A percentile compares a stretch with the other conserved stretches of the same genome.
Evolutionary conservation across 129 eudicot genomes (phyloP).

Genomic region (Deinandra increscens): DNA sequence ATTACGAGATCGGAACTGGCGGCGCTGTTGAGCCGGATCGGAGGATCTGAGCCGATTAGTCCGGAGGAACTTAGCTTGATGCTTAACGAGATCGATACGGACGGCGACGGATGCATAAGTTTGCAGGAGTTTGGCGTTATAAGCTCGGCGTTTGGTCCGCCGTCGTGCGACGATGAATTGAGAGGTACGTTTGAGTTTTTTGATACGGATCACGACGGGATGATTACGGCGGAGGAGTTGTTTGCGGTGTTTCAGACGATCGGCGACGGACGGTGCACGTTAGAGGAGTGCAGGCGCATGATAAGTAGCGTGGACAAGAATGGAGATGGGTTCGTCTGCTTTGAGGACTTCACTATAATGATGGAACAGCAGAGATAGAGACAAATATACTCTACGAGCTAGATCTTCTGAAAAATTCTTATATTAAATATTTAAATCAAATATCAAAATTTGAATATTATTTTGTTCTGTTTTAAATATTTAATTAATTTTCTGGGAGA

Average conservation of each 20-base stretch:
- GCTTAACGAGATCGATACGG: conserved; percentile 54
- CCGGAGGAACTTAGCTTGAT: conserved; percentile 52
- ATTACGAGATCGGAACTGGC: conserved; percentile 46
- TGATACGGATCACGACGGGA: conserved; percentile 63
- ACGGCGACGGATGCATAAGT: conserved; percentile 72
- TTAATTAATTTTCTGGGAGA: no score
- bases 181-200: conserved; percentile 58
- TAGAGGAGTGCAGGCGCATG: conserved; percentile 87
- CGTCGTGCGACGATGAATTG: conserved; percentile 52
- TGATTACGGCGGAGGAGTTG: conserved; percentile 73
- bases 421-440: conserved; percentile 6
- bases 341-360: conserved; percentile 71
- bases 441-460: conserved; percentile 15
- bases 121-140: conserved; percentile 56
- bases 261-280: conserved; percentile 61
- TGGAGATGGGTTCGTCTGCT: conserved; percentile 83
- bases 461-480: no score
- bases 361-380: conserved; percentile 53
- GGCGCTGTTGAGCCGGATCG: conserved; percentile 42
- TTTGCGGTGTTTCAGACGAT: conserved; percentile 47
- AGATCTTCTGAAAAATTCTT: conserved; percentile 11
- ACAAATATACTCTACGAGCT: conserved; percentile 23
- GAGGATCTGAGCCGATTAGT: conserved; percentile 31
- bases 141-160: conserved; percentile 60
- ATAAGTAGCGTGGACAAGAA: conserved; percentile 63